Base-by-base conservation (phyloP, 805 yeast species). In the Maudiozyma saulgeensis region DNA sequence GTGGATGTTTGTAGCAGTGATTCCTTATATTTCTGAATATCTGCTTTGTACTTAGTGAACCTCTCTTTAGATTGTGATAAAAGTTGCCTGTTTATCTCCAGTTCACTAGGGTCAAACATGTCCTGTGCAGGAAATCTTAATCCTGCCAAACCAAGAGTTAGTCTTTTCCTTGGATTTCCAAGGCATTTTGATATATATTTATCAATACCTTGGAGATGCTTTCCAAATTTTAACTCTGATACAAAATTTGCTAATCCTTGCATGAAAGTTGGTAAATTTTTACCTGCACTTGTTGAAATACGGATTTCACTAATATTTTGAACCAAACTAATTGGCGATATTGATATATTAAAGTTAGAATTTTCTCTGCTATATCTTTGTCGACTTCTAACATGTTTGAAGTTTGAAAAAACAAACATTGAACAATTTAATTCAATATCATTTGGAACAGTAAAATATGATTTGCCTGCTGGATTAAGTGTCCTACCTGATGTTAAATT, bases 191-290 rank as follows among this genome's bases (percentile, higher is more conserved):
- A 4, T 8, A 39, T 16, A 18, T 43, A 34, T 16, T 47, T 43
- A 9, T 31, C 39, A 2, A 55, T 37, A 9, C 41, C 32, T 9
- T 31, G 44, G 12, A 46, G 44, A 15, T 48, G 25, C 19, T 61
- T 58, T 4, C 62, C 56, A 51, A 61, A 63, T 38, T 54, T 56
- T 6, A 57, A 23, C 12, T 47, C 45, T 8, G 52, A 23, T 18
- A 62, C 46, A 16, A 56, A 51, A 12, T 46, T 43, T 3, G 54
- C 32, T 2, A 61, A 16, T 13, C 52, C 52, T 13, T 47, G 45
- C 41, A 58, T 51, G 43, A 60, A 56, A 26, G 50, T 43, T 7
- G 53, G 49, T 1, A 39, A 23, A 23, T 9, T 39, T 23, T 39
- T 39, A 15, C 46, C 47, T 13, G 18, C 46, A 2, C 44, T 28